phyloP scores from a whole-genome alignment of 2,329 filamentous ascomycete genomes.

The Fusarium sp. region DNA sequence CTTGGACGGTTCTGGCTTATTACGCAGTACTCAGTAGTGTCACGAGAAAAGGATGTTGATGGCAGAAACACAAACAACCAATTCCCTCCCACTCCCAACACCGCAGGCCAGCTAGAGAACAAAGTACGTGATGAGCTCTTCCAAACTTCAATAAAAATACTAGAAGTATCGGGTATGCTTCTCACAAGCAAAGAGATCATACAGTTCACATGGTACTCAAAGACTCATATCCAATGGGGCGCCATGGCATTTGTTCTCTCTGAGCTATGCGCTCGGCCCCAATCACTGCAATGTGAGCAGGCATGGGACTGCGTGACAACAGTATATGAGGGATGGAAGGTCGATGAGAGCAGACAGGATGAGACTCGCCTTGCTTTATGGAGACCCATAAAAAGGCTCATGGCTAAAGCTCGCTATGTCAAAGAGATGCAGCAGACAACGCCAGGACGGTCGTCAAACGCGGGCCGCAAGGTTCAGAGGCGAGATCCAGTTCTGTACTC shows the following conservation, averaged over 20 bases:
- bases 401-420: background rate
- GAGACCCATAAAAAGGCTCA: background rate
- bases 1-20: background rate
- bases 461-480: rapidly evolving
- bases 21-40: background rate
- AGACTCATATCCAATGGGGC: background rate
- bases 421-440: background rate
- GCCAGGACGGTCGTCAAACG: rapidly evolving
- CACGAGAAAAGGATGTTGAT: background rate
- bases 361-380: background rate
- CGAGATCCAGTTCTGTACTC: rapidly evolving
- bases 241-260: background rate
- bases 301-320: background rate
- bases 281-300: background rate
- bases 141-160: background rate
- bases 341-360: background rate
- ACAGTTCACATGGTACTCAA: background rate
- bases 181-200: background rate
- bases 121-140: background rate
- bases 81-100: background rate
- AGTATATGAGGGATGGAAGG: background rate
- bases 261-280: background rate
- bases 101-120: background rate
- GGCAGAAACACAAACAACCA: rapidly evolving
- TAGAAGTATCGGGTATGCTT: background rate